Evolutionary conservation across 768 basidiomycete species (phyloP), one percentile per base, ranked within the genome.

Genomic region (Xanthoconium purpureum): DNA sequence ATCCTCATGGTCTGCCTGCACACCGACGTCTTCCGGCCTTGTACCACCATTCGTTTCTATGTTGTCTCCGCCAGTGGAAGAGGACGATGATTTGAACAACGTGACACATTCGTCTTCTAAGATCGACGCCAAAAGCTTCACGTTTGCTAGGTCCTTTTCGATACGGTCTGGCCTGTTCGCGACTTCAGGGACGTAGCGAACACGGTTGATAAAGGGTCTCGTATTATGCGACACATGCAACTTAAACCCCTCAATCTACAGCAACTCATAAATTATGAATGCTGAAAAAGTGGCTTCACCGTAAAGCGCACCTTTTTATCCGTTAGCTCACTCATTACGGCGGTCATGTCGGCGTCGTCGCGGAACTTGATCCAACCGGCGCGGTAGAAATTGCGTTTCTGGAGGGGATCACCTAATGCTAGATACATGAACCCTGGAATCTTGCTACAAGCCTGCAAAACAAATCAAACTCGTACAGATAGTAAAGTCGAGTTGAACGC

Each of bases 381-480:
- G 33, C 96, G 90, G 68, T 96, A 94, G 70, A 90, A 98, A 64
- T 90, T 91, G 56, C 93, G 86, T 74, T 95, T 95, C 71, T 93
- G 91, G 40, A 92, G 74, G 11, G 96, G 95, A 61, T 98, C 95
- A 29, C 92, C 93, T 0, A 98, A 75, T 10, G 94, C 94, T 15
- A 98, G 82, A 71, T 96, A 89, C 46, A 91, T 77, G 69, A 87
- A 98, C 3, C 94, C 95, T 6, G 87, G 81, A 52, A 92, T 77
- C 63, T 83, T 84, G 55, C 79, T 75, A 65, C 89, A 90, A 37
- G 88, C 83, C 95, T 97, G 59, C 2, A 52, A 35, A 61, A 24
- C 42, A 38, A 3, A 55, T 59, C 18, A 59, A 45, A 54, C 49
- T 52, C n/a, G 39, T 43, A 36, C 53, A 36, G n/a, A 52, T 13